Percentiles rank a stretch among this genome's conserved stretches.
phyloP scores from a whole-genome alignment of 192 early-diverging fungal species.

The Backusella tarrabulga region DNA sequence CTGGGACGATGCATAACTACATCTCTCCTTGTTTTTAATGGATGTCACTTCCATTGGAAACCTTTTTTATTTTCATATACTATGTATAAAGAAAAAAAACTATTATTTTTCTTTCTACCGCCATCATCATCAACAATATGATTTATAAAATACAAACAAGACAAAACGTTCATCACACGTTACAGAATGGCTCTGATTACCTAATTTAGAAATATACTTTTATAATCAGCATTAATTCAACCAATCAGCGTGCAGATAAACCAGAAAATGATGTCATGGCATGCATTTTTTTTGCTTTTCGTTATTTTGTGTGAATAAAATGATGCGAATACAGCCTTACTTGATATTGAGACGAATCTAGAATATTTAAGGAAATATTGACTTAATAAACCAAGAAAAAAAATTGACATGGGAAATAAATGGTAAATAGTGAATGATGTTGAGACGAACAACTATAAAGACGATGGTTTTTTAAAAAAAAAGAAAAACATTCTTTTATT shows the following conservation, averaged over 20 bases:
- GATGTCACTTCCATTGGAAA: not conserved
- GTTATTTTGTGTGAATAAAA: not conserved
- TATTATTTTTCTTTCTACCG: not conserved
- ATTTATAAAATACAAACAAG: not conserved
- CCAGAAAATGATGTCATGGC: not conserved
- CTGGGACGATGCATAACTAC: not conserved
- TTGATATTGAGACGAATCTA: not conserved
- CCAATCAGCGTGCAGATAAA: not conserved
- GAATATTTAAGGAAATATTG: not conserved
- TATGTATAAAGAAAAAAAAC: not conserved
- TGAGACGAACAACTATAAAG: not conserved
- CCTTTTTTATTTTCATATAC: not conserved
- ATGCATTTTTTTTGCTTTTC: not conserved
- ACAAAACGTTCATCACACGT: not conserved
- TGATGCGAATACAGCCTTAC: not conserved
- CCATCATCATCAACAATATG: not conserved
- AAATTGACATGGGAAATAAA: not conserved
- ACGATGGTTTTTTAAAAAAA: not conserved
- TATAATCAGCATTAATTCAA: not conserved
- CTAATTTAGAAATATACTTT: not conserved
- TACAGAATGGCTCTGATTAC: not conserved
- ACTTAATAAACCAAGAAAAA: not conserved
- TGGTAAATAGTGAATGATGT: not conserved
- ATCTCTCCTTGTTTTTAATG: not conserved
- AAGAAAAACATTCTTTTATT: not conserved